Percentiles rank a stretch among this genome's conserved stretches.
These are phyloP conservation scores for Aquilaria sinensis DNA, from an alignment of 345 rosid species.

Conservation along the genomic window DNA sequence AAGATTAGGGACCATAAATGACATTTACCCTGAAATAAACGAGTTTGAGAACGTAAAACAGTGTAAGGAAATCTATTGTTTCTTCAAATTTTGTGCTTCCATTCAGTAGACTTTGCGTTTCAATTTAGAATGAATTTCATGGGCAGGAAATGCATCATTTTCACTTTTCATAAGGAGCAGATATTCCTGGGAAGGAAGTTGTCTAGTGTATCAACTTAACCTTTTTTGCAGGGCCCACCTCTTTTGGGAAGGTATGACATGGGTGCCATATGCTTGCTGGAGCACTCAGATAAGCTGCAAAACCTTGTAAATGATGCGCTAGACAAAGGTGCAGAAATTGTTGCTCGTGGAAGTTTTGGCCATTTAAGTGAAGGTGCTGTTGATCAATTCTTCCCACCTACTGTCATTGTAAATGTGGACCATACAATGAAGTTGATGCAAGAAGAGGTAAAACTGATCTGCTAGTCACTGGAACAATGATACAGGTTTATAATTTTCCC, in stretches of 20 bases:
- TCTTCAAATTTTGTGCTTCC: no score
- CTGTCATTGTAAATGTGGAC: conserved; percentile 72
- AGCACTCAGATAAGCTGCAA: conserved; percentile 89
- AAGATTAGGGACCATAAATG: no score
- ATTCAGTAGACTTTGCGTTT: no score
- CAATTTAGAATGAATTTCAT: no score
- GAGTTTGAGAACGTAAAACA: no score
- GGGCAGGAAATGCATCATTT: background rate
- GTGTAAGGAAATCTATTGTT: no score
- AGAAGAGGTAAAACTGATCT: conserved; percentile 66
- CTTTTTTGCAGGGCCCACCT: conserved; percentile 81
- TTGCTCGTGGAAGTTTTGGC: conserved; percentile 94
- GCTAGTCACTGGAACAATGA: background rate
- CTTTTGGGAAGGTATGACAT: conserved; percentile 84
- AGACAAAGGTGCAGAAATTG: conserved; percentile 87
- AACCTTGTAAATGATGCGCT: conserved; percentile 78
- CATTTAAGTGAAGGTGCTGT: conserved; percentile 86
- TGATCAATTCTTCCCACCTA: conserved; percentile 94
- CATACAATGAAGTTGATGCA: conserved; percentile 93
- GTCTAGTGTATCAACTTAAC: no score
- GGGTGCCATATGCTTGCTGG: conserved; percentile 98
- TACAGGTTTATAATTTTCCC: background rate
- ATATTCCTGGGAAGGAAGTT: background rate
- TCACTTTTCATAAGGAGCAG: background rate
- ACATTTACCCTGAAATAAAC: no score